Percentiles rank a stretch among this genome's conserved stretches.
phyloP scores from a whole-genome alignment of 306 rosid genomes.

The Malus sylvestris region DNA sequence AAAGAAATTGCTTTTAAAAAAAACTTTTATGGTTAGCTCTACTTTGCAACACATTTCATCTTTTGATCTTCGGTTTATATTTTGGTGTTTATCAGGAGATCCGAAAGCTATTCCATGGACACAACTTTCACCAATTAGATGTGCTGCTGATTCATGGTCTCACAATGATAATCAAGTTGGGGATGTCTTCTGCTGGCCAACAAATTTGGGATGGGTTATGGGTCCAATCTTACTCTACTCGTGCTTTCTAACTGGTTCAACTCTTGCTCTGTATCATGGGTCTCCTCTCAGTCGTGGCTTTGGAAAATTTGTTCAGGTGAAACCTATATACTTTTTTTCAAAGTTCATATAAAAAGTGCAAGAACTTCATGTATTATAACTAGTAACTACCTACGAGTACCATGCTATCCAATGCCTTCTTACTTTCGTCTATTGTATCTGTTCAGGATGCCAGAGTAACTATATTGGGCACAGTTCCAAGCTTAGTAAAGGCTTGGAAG shows the following conservation, averaged over 20 bases:
- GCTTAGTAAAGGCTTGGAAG: conserved; percentile 88
- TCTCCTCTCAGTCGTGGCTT: conserved; percentile 86
- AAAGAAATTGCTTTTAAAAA: conserved; percentile 6
- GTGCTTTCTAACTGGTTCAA: conserved; percentile 61
- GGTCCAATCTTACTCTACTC: conserved; percentile 69
- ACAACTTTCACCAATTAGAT: conserved; percentile 77
- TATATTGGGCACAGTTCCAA: conserved; percentile 86
- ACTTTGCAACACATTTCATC: neutral
- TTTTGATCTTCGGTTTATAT: conserved; percentile 7
- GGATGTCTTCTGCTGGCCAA: conserved; percentile 79
- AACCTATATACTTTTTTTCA: neutral
- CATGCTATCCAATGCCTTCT: neutral
- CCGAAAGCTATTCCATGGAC: conserved; percentile 98
- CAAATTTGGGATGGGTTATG: conserved; percentile 94
- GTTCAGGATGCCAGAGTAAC: conserved; percentile 84
- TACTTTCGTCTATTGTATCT: conserved; percentile 4
- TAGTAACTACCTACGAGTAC: neutral
- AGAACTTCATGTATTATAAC: neutral
- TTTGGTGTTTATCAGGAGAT: conserved; percentile 48
- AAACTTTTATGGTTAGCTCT: neutral
- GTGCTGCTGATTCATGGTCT: conserved; percentile 78
- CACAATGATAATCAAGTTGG: conserved; percentile 46
- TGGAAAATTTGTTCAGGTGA: conserved; percentile 90
- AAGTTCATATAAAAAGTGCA: neutral
- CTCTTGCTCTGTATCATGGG: conserved; percentile 94